These are phyloP conservation scores for Microbotryomycetes sp. DNA, from an alignment of 1,284 basidiomycete species.

Conservation along the genomic window DNA sequence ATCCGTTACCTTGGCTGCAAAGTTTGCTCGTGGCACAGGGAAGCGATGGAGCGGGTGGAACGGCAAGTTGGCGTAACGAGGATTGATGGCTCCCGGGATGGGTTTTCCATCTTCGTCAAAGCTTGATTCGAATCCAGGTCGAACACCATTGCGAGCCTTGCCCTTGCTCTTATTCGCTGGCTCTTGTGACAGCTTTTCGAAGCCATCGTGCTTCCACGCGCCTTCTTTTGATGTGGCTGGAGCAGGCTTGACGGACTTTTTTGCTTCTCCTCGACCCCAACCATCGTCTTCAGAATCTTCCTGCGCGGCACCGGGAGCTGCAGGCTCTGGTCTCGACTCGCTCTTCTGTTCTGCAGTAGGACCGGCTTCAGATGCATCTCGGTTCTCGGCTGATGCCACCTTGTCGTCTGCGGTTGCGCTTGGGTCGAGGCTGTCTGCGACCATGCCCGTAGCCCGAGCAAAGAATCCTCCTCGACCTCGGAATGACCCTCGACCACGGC, in stretches of 20 bases:
- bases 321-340: constrained; percentile 43
- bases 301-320: constrained; percentile 36
- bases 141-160: constrained; percentile 36
- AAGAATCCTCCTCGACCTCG: constrained; percentile 51
- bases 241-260: constrained; percentile 41
- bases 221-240: constrained; percentile 45
- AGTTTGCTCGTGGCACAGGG: not conserved
- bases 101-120: not conserved
- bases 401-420: too few relatives aligned
- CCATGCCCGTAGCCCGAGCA: not conserved
- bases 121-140: constrained; percentile 40
- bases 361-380: not conserved
- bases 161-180: constrained; percentile 46
- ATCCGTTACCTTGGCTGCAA: not conserved
- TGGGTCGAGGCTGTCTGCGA: not conserved
- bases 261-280: constrained; percentile 40
- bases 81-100: constrained; percentile 21
- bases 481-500: constrained; percentile 51
- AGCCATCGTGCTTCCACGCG: constrained; percentile 72
- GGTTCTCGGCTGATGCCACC: not conserved
- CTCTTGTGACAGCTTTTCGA: constrained; percentile 67
- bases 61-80: constrained; percentile 26
- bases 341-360: not conserved
- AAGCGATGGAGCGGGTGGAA: constrained; percentile 32
- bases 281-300: constrained; percentile 37